phyloP scores from a whole-genome alignment of 2,329 filamentous ascomycete species.

The Plenodomus lindquistii region DNA sequence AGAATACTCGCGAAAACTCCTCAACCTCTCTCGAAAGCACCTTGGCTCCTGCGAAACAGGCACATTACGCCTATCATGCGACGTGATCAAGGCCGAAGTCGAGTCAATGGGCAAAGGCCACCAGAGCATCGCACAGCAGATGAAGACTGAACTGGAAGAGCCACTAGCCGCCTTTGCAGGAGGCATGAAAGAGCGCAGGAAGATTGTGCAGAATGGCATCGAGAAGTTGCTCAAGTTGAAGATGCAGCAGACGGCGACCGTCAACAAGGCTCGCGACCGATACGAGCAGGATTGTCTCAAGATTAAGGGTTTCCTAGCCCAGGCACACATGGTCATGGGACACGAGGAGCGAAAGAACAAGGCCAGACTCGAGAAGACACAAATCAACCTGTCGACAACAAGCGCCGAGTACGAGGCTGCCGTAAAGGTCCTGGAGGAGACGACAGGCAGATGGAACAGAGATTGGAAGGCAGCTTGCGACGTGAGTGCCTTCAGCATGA shows the following conservation, averaged over 20 bases:
- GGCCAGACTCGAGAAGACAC: slow-evolving; percentile 97
- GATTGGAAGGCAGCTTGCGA: slow-evolving; percentile 98
- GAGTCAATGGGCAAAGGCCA: slow-evolving; percentile 95
- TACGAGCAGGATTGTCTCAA: slow-evolving; percentile 98
- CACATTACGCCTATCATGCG: slow-evolving; percentile 79
- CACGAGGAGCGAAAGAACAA: slow-evolving; percentile 99
- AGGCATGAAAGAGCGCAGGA: slow-evolving; percentile 92
- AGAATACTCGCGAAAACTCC: slow-evolving; percentile 88
- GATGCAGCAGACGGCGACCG: slow-evolving; percentile 82
- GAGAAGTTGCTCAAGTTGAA: slow-evolving; percentile 95
- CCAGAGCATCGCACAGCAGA: slow-evolving; percentile 84
- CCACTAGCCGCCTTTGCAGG: slow-evolving; percentile 89
- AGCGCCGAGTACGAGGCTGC: slow-evolving; percentile 93
- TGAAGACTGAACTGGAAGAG: slow-evolving; percentile 95
- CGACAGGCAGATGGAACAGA: slow-evolving; percentile 92
- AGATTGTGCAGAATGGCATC: slow-evolving; percentile 92
- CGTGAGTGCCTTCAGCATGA: slow-evolving; percentile 41
- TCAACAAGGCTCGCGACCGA: slow-evolving; percentile 94
- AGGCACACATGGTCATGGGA: slow-evolving; percentile 99
- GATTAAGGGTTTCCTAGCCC: slow-evolving; percentile 97
- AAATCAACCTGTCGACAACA: slow-evolving; percentile 88
- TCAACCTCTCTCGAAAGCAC: slow-evolving; percentile 83
- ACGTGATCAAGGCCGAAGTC: slow-evolving; percentile 84
- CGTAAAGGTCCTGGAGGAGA: slow-evolving; percentile 92
- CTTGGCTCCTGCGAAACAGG: slow-evolving; percentile 87